phyloP scores from a whole-genome alignment of 495 filamentous ascomycete genomes.

The Clavariopsis aquatica region DNA sequence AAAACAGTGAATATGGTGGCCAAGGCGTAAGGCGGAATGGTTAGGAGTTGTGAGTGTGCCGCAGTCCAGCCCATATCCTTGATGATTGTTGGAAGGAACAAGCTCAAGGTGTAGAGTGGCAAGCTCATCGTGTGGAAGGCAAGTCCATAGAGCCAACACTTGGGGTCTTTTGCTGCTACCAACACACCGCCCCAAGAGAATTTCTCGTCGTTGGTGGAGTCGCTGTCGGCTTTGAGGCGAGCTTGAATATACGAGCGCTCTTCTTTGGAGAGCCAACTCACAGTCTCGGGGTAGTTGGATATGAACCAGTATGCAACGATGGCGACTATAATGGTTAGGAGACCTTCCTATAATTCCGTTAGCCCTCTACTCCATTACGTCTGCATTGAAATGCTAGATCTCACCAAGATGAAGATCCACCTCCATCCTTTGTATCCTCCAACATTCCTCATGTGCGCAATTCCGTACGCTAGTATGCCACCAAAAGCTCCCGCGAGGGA shows the following conservation, averaged over 20 bases:
- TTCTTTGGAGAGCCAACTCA: conserved; percentile 64
- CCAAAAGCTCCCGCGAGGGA: conserved; percentile 79
- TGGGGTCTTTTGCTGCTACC: conserved; percentile 67
- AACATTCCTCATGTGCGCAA: conserved; percentile 62
- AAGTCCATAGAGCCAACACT: conserved; percentile 73
- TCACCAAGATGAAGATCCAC: conserved; percentile 80
- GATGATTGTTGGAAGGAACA: conserved; percentile 54
- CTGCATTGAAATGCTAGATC: too few relatives aligned
- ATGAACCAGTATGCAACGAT: conserved; percentile 67
- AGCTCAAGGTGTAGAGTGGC: conserved; percentile 36
- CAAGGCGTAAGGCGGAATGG: conserved; percentile 54
- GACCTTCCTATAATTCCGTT: conserved; percentile 57
- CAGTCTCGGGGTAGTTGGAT: conserved; percentile 70
- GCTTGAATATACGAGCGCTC: conserved; percentile 62
- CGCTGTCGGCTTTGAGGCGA: conserved; percentile 62
- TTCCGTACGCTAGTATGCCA: conserved; percentile 70
- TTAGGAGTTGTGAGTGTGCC: conserved; percentile 54
- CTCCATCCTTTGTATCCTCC: conserved; percentile 71
- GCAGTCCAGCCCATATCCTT: conserved; percentile 51
- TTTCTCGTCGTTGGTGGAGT: conserved; percentile 61
- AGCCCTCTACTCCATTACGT: conserved; percentile 15
- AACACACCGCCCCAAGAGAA: conserved; percentile 67
- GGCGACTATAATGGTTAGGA: conserved; percentile 66
- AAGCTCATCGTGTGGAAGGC: conserved; percentile 74
- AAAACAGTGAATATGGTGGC: conserved; percentile 51